Evolutionary conservation across 768 basidiomycete species (phyloP).

Genomic region (Lentinus tigrinus): DNA sequence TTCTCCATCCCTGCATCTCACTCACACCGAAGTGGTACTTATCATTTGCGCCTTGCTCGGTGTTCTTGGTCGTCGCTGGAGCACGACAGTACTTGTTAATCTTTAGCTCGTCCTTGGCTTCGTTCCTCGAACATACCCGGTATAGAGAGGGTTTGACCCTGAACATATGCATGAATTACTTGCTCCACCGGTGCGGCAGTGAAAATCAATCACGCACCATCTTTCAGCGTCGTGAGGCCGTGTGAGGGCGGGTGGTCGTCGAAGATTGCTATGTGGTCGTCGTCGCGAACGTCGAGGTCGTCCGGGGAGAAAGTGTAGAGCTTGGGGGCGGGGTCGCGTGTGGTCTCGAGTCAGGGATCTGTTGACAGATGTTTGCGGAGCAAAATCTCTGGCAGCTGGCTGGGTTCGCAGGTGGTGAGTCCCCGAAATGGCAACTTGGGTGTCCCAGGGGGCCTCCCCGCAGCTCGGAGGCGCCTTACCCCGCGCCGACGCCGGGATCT

Average conservation of each 20-base stretch:
- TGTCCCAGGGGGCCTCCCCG: background rate
- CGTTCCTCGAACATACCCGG: slow-evolving; percentile 18
- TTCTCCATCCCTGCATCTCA: slow-evolving; percentile 99
- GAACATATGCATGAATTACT: background rate
- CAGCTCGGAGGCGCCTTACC: background rate
- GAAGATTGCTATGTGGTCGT: background rate
- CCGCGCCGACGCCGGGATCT: background rate
- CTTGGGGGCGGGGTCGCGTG: slow-evolving; percentile 24
- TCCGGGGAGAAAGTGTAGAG: background rate
- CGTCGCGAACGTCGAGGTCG: background rate
- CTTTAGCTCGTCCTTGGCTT: too few species aligned
- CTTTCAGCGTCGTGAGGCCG: slow-evolving; percentile 5
- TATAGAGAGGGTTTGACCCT: slow-evolving; percentile 32
- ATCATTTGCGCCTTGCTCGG: slow-evolving; percentile 68
- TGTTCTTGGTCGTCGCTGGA: slow-evolving; percentile 79
- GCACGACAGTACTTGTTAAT: background rate
- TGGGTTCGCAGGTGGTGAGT: slow-evolving; percentile 20
- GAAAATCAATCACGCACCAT: slow-evolving; percentile 20
- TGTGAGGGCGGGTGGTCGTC: background rate
- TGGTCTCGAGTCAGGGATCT: slow-evolving; percentile 24
- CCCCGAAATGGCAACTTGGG: slow-evolving; percentile 15
- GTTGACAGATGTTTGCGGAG: slow-evolving; percentile 30
- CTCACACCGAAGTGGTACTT: slow-evolving; percentile 75
- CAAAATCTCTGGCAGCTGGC: slow-evolving; percentile 23
- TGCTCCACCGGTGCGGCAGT: background rate